phyloP scores from a whole-genome alignment of 148 eudicot species.

The Agrostemma githago region DNA sequence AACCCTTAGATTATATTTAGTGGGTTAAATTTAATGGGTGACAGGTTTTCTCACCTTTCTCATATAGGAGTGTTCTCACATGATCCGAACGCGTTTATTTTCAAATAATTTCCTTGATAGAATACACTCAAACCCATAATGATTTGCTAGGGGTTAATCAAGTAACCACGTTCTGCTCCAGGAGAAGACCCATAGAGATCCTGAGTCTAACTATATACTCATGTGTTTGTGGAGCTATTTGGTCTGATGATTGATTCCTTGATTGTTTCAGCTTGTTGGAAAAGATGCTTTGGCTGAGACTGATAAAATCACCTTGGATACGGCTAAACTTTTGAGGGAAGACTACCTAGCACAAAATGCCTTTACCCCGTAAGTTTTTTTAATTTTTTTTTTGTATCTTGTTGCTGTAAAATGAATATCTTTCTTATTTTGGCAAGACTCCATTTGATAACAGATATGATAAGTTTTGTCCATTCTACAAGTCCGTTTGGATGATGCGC shows the following conservation, averaged over 20 bases:
- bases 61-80: too few relatives aligned
- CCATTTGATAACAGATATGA: constrained; percentile 60
- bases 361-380: constrained; percentile 72
- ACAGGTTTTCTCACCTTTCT: too few relatives aligned
- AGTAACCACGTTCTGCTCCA: neutral
- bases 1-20: too few relatives aligned
- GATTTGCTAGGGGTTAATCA: neutral
- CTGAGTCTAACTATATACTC: neutral
- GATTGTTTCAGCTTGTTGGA: constrained; percentile 73
- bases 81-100: too few relatives aligned
- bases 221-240: constrained; percentile 8
- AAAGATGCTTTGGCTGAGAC: constrained; percentile 98
- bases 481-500: constrained; percentile 99
- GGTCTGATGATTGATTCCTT: constrained; percentile 1
- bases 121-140: neutral
- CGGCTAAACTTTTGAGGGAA: constrained; percentile 96
- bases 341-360: constrained; percentile 99
- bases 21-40: too few relatives aligned
- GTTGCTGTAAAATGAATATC: constrained; percentile 10
- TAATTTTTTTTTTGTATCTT: neutral
- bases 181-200: neutral
- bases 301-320: constrained; percentile 89
- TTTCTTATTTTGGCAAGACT: constrained; percentile 8
- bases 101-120: neutral
- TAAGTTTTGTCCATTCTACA: constrained; percentile 96